Evolutionary conservation across 306 rosid species (phyloP).

Genomic region (Cucumis cinereus): DNA sequence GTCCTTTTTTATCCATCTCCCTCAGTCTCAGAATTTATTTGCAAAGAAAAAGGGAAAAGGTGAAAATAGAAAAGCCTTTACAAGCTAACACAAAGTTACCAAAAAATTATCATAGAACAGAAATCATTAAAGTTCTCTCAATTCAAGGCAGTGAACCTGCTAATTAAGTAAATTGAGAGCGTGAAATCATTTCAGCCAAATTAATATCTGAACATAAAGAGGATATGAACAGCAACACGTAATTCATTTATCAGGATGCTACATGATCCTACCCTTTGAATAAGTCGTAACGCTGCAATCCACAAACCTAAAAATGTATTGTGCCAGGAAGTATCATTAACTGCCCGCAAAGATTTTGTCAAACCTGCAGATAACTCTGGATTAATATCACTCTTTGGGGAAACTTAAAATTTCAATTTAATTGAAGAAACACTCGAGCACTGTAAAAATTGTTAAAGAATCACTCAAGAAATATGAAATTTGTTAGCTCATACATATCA

Average conservation of each 20-base stretch:
- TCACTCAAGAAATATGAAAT: neutral
- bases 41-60: neutral
- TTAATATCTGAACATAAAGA: neutral
- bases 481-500: slow-evolving; percentile 38
- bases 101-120: neutral
- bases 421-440: slow-evolving; percentile 2
- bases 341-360: slow-evolving; percentile 61
- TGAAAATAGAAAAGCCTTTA: neutral
- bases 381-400: slow-evolving; percentile 12
- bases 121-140: neutral
- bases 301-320: slow-evolving; percentile 74
- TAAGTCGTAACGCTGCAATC: slow-evolving; percentile 75
- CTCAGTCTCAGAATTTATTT: neutral
- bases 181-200: neutral
- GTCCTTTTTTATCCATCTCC: neutral
- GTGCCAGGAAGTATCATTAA: slow-evolving; percentile 70
- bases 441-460: neutral
- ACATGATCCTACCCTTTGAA: slow-evolving; percentile 69
- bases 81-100: neutral
- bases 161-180: neutral
- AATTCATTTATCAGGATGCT: neutral
- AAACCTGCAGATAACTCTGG: slow-evolving; percentile 48
- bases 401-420: slow-evolving; percentile 1
- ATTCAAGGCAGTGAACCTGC: neutral
- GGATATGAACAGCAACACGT: neutral